Base-by-base conservation (phyloP, 1,284 basidiomycete species). In the Cryptococcus deneoformans region DNA sequence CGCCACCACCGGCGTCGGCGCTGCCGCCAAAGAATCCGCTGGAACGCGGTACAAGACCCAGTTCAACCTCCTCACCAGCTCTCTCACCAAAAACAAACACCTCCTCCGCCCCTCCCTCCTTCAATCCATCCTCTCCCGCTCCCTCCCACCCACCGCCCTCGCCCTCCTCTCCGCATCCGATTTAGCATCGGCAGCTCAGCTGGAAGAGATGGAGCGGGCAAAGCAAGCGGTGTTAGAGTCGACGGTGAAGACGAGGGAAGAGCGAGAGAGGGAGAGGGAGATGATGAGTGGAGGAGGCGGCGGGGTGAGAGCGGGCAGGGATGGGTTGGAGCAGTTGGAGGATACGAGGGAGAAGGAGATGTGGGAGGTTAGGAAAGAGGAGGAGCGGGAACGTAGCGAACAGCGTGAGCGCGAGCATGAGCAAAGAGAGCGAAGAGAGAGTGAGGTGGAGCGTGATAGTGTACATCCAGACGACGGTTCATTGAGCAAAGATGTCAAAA, bases 21-120 rank as follows among this genome's bases (percentile, higher is more conserved):
- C 65, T 11, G 64, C 59, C 36, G 71, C 69, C 11, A 77, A 77
- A 54, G 70, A 69, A 20, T 58, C 58, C 14, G 68, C 69, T 5
- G 73, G 69, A 3, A 62, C 50, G 0, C 57, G 66, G 34, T 77
- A 77, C 62, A 77, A 77, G 72, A 74, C 64, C 66, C 20, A 20
- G 20, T 20, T 20, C 20, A 20, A 20, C 20, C 20, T 20, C 66
- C 69, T 1, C 69, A 70, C 62, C 72, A 4, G 60, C 75, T 24
- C 47, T 53, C 46, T 64, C 63, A 4, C 69, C 75, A 5, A 59
- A 75, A 8, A 55, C 62, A 35, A 66, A 65, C 50, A 49, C 20
- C 20, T 56, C 9, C 66, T 70, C 1, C 69, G 71, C 62, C 72
- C 72, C 61, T 77, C 34, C 47, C 54, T 45, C 63, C 63, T 3